A percentile compares a stretch with the other conserved stretches of the same genome.
These are phyloP conservation scores for Xanthoconium separans DNA, from an alignment of 1,284 basidiomycete genomes.

Conservation along the genomic window DNA sequence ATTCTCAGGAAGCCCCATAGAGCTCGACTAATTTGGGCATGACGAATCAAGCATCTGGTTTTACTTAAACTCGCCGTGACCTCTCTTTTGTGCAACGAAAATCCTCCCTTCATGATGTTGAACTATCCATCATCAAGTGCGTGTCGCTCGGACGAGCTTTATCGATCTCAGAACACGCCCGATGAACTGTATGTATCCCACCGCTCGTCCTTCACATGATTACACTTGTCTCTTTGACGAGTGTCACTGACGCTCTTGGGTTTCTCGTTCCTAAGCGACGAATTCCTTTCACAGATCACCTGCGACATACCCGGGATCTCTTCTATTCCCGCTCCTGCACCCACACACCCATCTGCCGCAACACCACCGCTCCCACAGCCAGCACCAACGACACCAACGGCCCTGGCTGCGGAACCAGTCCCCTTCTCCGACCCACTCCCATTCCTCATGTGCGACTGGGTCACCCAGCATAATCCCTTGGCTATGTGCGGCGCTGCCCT, in stretches of 20 bases:
- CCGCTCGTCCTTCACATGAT: not conserved
- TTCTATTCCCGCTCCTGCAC: no score
- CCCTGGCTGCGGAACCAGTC: not conserved
- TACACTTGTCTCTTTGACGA: not conserved
- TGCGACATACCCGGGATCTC: not conserved
- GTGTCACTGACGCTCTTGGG: not conserved
- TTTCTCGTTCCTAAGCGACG: constrained; percentile 12
- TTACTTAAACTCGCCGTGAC: constrained; percentile 3
- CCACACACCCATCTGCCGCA: not conserved
- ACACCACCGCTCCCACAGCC: not conserved
- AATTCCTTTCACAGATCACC: constrained; percentile 15
- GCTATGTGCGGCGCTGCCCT: constrained; percentile 12
- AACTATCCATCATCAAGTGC: not conserved
- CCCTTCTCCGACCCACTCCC: not conserved
- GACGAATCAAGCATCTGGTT: not conserved
- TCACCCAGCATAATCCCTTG: not conserved
- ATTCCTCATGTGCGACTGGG: constrained; percentile 12
- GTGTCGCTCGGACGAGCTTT: not conserved
- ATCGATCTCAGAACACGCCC: not conserved
- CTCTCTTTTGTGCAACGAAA: not conserved
- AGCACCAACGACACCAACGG: not conserved
- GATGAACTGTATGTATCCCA: constrained; percentile 16
- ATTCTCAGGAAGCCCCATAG: not conserved
- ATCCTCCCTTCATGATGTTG: not conserved
- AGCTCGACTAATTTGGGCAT: not conserved